These are phyloP conservation scores for Magnusiomyces fungicola DNA, from an alignment of 1,139 yeast genomes.

Conservation along the genomic window DNA sequence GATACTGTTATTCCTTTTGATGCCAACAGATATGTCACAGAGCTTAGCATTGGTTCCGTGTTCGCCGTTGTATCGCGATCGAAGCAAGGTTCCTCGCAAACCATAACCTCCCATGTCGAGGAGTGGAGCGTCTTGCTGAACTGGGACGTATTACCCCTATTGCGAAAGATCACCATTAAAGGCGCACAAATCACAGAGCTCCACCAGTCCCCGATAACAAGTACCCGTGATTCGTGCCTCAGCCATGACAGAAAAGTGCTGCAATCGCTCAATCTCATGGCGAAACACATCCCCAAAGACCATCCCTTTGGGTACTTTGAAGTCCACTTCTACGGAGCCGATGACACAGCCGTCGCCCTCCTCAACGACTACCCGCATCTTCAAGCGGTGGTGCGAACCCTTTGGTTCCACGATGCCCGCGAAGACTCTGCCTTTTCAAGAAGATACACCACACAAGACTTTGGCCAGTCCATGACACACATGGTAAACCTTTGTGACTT, in stretches of 20 bases:
- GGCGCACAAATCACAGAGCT: neutral
- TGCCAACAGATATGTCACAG: neutral
- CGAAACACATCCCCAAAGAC: neutral
- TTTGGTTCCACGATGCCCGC: neutral
- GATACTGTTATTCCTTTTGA: constrained; percentile 1
- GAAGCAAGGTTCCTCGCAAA: neutral
- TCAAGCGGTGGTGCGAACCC: neutral
- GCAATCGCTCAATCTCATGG: neutral
- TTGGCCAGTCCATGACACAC: neutral
- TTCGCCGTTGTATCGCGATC: neutral
- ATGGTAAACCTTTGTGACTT: neutral
- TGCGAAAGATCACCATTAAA: neutral
- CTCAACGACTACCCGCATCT: neutral
- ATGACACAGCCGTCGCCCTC: neutral
- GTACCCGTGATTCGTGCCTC: neutral
- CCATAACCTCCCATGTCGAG: neutral
- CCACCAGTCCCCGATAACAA: neutral
- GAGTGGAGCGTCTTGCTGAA: constrained; percentile 1
- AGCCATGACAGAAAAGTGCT: neutral
- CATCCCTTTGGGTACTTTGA: neutral
- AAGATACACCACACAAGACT: neutral
- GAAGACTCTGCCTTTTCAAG: neutral
- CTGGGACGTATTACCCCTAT: constrained; percentile 2
- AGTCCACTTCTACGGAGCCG: neutral
- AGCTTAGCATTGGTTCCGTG: neutral